Conservation (phyloP, 345 rosid genomes). For the Salix udensis region DNA sequence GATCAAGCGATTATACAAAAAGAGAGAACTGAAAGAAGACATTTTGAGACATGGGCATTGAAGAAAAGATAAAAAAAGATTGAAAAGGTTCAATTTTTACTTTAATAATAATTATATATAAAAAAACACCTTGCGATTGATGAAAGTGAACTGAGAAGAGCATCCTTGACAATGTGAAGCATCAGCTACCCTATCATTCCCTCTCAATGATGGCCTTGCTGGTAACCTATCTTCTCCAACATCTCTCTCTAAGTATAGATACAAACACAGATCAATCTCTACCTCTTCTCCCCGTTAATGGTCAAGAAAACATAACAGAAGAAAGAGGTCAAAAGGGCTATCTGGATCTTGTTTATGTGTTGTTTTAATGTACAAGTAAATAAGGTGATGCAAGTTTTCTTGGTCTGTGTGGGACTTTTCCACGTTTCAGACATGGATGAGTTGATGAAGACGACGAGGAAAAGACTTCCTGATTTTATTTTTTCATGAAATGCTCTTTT, state of each 20-base stretch:
- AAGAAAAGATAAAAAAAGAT: background rate
- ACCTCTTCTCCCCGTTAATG: background rate
- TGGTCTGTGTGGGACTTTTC: background rate
- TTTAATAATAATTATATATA: background rate
- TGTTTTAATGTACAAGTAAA: background rate
- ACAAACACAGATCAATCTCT: background rate
- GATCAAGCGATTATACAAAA: conserved; percentile 1
- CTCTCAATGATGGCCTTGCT: conserved; percentile 75
- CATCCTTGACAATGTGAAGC: conserved; percentile 97
- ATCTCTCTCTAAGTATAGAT: conserved; percentile 18
- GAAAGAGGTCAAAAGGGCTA: background rate
- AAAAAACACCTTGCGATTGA: conserved; percentile 83
- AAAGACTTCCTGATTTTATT: background rate
- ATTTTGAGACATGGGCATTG: conserved; percentile 13
- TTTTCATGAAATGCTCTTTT: no score
- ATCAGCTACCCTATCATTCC: conserved; percentile 77
- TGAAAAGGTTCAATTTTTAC: background rate
- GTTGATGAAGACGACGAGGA: background rate
- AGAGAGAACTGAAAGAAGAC: background rate
- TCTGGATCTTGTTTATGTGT: background rate
- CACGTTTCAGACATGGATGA: background rate
- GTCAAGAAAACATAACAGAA: background rate
- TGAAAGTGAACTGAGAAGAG: conserved; percentile 84
- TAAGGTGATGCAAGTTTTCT: background rate
- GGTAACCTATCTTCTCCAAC: conserved; percentile 97